Evolutionary conservation across 164 flowering plant species (phyloP).

Genomic region (Hamamelis virginiana): DNA sequence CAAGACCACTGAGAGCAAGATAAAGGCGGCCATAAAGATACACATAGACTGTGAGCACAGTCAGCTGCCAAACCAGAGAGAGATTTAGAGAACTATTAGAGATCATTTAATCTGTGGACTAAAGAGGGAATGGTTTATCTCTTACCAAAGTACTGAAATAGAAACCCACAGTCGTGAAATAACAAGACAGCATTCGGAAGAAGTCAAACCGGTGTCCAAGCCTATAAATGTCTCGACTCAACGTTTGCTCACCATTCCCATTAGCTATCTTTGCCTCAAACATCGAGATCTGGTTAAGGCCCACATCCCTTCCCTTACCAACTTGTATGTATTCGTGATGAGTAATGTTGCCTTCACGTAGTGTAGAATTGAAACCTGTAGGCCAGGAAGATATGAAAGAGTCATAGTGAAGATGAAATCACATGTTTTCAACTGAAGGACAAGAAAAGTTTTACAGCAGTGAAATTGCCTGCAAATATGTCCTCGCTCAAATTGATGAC

Average conservation of each 20-base stretch:
- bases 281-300: slow-evolving; percentile 62
- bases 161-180: slow-evolving; percentile 63
- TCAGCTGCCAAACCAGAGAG: slow-evolving; percentile 36
- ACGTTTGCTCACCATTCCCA: slow-evolving; percentile 69
- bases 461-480: slow-evolving; percentile 56
- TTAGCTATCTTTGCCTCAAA: slow-evolving; percentile 74
- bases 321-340: slow-evolving; percentile 77
- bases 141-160: slow-evolving; percentile 61
- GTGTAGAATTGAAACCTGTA: slow-evolving; percentile 67
- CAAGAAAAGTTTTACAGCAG: not conserved
- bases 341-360: slow-evolving; percentile 67
- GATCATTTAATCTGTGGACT: not conserved
- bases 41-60: slow-evolving; percentile 56
- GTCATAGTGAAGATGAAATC: not conserved
- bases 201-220: slow-evolving; percentile 75
- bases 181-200: slow-evolving; percentile 68
- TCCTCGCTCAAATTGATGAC: slow-evolving; percentile 62
- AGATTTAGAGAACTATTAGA: not conserved
- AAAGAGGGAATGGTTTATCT: not conserved
- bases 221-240: slow-evolving; percentile 66
- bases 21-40: slow-evolving; percentile 69
- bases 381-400: not conserved
- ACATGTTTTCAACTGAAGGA: not conserved
- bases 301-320: slow-evolving; percentile 76
- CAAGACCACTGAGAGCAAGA: slow-evolving; percentile 68